Conservation (phyloP, 2,329 filamentous ascomycete genomes). For the Byssothecium circinans region DNA sequence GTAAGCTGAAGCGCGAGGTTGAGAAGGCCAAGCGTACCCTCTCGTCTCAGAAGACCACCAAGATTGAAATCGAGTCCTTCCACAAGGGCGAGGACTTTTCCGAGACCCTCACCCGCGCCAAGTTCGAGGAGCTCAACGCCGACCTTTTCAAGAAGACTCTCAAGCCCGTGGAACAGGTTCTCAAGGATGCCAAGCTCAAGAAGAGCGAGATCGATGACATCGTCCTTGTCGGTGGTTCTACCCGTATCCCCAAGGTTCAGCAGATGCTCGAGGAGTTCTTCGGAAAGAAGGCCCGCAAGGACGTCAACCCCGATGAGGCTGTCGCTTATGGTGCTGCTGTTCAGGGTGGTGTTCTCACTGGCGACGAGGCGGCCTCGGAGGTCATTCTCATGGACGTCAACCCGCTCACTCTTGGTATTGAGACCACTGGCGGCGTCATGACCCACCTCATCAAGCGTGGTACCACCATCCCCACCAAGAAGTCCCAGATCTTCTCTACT, state of each 20-base stretch:
- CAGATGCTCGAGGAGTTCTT: constrained; percentile 95
- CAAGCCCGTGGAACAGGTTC: constrained; percentile 97
- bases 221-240: constrained; percentile 96
- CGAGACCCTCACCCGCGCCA: constrained; percentile 95
- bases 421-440: constrained; percentile 97
- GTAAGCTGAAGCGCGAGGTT: constrained; percentile 98
- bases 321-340: constrained; percentile 97
- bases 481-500: constrained; percentile 97
- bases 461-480: constrained; percentile 92
- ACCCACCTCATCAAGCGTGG: constrained; percentile 94
- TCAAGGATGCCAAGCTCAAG: constrained; percentile 97
- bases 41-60: constrained; percentile 86
- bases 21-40: constrained; percentile 99
- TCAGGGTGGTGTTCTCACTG: constrained; percentile 92
- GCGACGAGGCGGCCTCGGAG: constrained; percentile 77
- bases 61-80: constrained; percentile 97
- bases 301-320: constrained; percentile 99
- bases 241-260: constrained; percentile 98
- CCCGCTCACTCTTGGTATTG: constrained; percentile 93
- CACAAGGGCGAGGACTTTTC: constrained; percentile 97
- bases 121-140: constrained; percentile 99
- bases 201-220: constrained; percentile 95
- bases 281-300: constrained; percentile 97
- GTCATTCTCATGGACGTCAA: constrained; percentile 97
- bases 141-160: constrained; percentile 99